Evolutionary conservation across 2,329 filamentous ascomycete genomes (phyloP), one percentile per base, ranked within the genome.

Genomic region (Paraphaeosphaeria sporulosa): DNA sequence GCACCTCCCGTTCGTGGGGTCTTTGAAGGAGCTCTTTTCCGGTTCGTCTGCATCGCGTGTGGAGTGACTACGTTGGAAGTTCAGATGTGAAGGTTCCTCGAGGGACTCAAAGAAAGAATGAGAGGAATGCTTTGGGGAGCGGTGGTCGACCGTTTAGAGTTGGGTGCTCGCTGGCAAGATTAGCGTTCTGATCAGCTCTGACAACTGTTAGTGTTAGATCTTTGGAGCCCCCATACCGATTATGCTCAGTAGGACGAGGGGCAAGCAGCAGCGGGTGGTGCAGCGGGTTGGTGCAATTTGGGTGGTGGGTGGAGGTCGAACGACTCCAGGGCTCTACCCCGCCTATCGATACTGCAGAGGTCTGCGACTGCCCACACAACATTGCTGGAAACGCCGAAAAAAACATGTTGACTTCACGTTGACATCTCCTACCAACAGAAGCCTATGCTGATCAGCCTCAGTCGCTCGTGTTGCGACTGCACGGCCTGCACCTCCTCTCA

Each of bases 1-100:
- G 63, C 2, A 27, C 25, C 48, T 32, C 32, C 30, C 44, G 48
- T 52, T 57, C 64, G 44, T 2, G 36, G 25, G 40, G 46, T 55
- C 54, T 61, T 46, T 13, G 36, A n/a, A 23, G 59, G 17, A 2
- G 17, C 40, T n/a, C 25, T 27, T 19, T 48, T 48, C 15, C 19
- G 60, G 12, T 36, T 55, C n/a, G n/a, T 17, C 10, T 38, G 52
- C 36, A 30, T 27, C 44, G 44, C 44, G 23, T 12, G 23, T 30
- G 27, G 23, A 27, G 23, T 5, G 10, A 47, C 17, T n/a, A n/a
- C 15, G 15, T n/a, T 40, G 17, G 38, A 40, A n/a, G 5, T 15
- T 3, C 4, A n/a, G 38, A 8, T n/a, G 3, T 40, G 38, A n/a
- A n/a, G 15, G 17, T n/a, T 40, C 19, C 17, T 40, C 38, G 4